Base-by-base conservation (phyloP, 768 basidiomycete genomes). In the Xerocomellus amylosporus region DNA sequence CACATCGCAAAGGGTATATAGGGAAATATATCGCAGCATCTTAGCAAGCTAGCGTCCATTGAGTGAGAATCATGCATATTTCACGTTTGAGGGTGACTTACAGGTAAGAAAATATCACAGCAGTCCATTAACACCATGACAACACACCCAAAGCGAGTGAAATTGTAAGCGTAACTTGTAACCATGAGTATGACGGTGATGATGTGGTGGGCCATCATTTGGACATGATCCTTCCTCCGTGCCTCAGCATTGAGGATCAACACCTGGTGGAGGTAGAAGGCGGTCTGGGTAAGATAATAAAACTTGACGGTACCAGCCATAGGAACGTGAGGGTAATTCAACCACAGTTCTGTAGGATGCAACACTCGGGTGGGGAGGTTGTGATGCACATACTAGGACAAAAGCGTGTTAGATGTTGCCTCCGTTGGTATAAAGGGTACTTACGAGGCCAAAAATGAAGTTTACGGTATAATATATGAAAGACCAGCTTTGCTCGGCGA, bases 191-290 rank as follows among this genome's bases (percentile, higher is more conserved):
- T 66, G 56, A 94, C 80, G 13, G 94, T 96, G 60, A 98, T 88
- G 62, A 96, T 67, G 69, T 99, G 97, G 75, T 99, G 97, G 24
- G 86, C 75, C 82, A 98, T 89, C 96, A 98, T 98, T 73, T 98
- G 96, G 63, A 77, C 76, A 71, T 98, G 93, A 71, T 99, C 97
- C 69, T 92, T 93, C 53, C 97, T 79, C 51, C 85, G 82, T 37
- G 86, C 93, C 71, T 99, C 97, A 26, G 94, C 87, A 71, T 98
- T 92, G 70, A 99, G 80, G 54, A 96, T 86, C 57, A 98, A 77
- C 12, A 97, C 78, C 71, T 95, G 93, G 68, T 98, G 94, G 49
- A 88, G 72, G 74, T 97, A 99, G 73, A 94, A 94, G 37, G 90
- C 89, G 28, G 81, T 82, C 71, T 94, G 90, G 20, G 79, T 79